Percentiles rank a stretch among this genome's conserved stretches.
Evolutionary conservation across 2,329 filamentous ascomycete genomes (phyloP).

Genomic region (Neonectria punicea): DNA sequence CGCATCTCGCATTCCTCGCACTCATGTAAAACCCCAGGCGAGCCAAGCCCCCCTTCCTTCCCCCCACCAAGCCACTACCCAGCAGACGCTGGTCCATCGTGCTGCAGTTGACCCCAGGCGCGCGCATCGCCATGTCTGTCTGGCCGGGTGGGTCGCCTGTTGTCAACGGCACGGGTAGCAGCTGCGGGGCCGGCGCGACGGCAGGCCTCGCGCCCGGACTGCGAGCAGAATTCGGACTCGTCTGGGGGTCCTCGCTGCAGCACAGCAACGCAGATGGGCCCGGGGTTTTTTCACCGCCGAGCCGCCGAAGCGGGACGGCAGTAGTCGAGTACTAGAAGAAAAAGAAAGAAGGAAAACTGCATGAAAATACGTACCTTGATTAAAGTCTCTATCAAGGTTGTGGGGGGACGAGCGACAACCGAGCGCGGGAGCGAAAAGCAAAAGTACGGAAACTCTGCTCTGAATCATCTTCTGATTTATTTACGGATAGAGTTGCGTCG

Average conservation of each 20-base stretch:
- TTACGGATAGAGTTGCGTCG: neutral
- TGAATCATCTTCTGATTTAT: neutral
- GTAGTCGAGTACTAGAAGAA: neutral
- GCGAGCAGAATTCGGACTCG: neutral
- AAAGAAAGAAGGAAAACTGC: neutral
- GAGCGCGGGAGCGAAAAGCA: neutral
- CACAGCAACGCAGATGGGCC: neutral
- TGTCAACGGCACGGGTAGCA: slow-evolving; percentile 16
- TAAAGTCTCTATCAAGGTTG: neutral
- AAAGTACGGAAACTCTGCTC: neutral
- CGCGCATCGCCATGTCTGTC: slow-evolving; percentile 2
- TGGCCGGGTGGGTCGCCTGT: slow-evolving; percentile 14
- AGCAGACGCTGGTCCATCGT: neutral
- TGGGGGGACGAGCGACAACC: neutral
- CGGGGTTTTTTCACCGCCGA: slow-evolving; percentile 10
- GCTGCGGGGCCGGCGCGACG: slow-evolving; percentile 20
- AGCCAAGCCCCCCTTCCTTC: neutral
- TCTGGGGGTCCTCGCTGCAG: neutral
- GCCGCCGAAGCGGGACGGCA: neutral
- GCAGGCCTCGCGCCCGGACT: slow-evolving; percentile 14
- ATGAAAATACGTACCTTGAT: neutral
- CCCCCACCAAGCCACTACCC: neutral
- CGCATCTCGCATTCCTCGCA: neutral
- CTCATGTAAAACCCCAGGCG: neutral
- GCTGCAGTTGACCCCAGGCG: slow-evolving; percentile 10